Evolutionary conservation across 345 rosid genomes (phyloP).

Genomic region (Gossypium longicalyx): DNA sequence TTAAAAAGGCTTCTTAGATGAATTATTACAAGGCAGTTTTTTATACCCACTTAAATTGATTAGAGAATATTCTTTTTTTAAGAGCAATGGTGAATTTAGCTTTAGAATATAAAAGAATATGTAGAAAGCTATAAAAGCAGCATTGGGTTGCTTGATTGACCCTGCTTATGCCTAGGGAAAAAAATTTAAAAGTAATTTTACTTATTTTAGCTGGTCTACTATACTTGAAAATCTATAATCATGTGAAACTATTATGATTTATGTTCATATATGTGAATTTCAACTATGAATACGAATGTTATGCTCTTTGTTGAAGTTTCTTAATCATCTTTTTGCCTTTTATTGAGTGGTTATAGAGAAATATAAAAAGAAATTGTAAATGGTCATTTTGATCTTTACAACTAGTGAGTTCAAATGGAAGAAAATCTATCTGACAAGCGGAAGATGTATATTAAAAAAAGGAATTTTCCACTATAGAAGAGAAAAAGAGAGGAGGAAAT

Average conservation of each 20-base stretch:
- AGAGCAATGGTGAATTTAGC: slow-evolving; percentile 10
- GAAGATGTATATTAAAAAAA: no score
- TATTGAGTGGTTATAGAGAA: no score
- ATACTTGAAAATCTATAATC: background rate
- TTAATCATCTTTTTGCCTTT: no score
- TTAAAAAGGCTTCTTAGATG: background rate
- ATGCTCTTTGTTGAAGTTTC: no score
- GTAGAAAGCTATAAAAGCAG: background rate
- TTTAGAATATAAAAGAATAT: background rate
- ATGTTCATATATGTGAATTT: background rate
- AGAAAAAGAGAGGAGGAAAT: slow-evolving; percentile 3
- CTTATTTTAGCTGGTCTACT: background rate
- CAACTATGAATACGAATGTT: background rate
- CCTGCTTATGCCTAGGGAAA: background rate
- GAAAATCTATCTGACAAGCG: background rate
- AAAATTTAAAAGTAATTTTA: background rate
- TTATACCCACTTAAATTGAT: slow-evolving; percentile 2
- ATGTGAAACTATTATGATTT: background rate
- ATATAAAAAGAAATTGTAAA: no score
- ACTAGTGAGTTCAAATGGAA: slow-evolving; percentile 20
- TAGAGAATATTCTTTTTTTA: background rate
- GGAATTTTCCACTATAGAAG: no score
- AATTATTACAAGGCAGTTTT: background rate
- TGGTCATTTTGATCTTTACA: background rate
- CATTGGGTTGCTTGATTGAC: slow-evolving; percentile 5